Evolutionary conservation across 257 asterid species (phyloP).

Genomic region (Solanum gandarillasii): DNA sequence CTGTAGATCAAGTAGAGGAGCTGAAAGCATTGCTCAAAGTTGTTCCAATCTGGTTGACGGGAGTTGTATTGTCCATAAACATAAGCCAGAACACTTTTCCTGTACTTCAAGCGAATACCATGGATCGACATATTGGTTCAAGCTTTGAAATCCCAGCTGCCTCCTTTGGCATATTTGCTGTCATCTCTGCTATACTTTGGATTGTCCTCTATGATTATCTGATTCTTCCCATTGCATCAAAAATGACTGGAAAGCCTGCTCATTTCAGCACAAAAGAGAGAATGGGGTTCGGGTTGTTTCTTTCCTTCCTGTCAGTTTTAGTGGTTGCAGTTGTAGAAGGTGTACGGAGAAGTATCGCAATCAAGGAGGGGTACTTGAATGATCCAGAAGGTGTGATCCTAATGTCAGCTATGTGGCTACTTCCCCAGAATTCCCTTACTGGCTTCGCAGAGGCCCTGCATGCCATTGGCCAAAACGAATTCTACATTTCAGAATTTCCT

Average conservation of each 20-base stretch:
- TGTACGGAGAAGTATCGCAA: constrained; percentile 20
- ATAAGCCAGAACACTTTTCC: constrained; percentile 41
- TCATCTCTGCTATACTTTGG: constrained; percentile 44
- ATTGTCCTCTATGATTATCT: constrained; percentile 38
- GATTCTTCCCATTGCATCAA: constrained; percentile 49
- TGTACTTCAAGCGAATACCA: constrained; percentile 50
- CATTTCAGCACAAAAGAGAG: constrained; percentile 29
- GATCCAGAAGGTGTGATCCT: not conserved
- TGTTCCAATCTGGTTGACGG: constrained; percentile 64
- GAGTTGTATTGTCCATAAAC: constrained; percentile 38
- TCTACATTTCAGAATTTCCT: constrained; percentile 55
- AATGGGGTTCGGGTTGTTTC: constrained; percentile 58
- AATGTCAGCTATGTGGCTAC: constrained; percentile 64
- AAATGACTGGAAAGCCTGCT: constrained; percentile 25
- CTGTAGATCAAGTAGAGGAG: constrained; percentile 66
- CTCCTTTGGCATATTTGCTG: constrained; percentile 32
- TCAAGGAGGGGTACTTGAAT: constrained; percentile 10
- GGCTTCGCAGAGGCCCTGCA: constrained; percentile 58
- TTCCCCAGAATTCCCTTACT: constrained; percentile 43
- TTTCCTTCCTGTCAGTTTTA: constrained; percentile 39
- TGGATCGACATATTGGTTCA: constrained; percentile 43
- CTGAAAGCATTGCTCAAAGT: constrained; percentile 48
- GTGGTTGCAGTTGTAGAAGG: constrained; percentile 41
- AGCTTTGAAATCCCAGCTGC: constrained; percentile 59
- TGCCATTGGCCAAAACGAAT: constrained; percentile 48